Evolutionary conservation across 2,329 filamentous ascomycete genomes (phyloP).

Genomic region (Lojkania enalia): DNA sequence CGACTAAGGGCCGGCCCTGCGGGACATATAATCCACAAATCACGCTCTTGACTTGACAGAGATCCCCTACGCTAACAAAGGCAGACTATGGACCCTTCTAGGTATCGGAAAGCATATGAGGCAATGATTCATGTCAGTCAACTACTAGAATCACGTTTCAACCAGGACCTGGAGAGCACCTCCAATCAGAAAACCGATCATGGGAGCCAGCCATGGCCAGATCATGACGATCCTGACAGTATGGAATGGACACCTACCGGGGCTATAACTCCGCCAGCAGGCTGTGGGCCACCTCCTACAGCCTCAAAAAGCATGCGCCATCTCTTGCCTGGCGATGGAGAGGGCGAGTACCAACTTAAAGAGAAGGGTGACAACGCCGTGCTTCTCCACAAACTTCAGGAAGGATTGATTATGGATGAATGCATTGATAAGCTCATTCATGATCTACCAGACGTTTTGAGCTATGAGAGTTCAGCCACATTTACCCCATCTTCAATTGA

Average conservation of each 20-base stretch:
- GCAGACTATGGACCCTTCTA: conserved; percentile 37
- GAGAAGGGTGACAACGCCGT: conserved; percentile 31
- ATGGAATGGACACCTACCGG: conserved; percentile 46
- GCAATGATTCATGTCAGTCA: conserved; percentile 43
- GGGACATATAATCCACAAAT: too few species aligned
- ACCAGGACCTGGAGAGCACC: conserved; percentile 20
- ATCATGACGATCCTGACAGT: conserved; percentile 39
- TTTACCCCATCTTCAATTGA: conserved; percentile 46
- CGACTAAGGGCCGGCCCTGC: too few species aligned
- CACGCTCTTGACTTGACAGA: too few species aligned
- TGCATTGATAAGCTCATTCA: conserved; percentile 43
- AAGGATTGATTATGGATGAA: conserved; percentile 42
- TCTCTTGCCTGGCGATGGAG: conserved; percentile 31
- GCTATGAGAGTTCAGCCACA: conserved; percentile 35
- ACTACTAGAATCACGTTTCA: conserved; percentile 36
- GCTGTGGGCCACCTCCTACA: conserved; percentile 34
- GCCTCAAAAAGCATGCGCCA: conserved; percentile 37
- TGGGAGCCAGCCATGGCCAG: conserved; percentile 15
- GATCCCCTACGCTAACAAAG: not conserved
- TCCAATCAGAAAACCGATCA: conserved; percentile 12
- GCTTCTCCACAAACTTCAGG: conserved; percentile 40
- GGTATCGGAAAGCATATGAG: conserved; percentile 43
- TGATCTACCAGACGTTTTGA: conserved; percentile 40
- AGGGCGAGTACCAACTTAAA: conserved; percentile 26
- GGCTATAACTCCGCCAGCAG: conserved; percentile 29